Evolutionary conservation across 192 early-diverging fungal species (phyloP).

Genomic region (Coemansia javaensis): DNA sequence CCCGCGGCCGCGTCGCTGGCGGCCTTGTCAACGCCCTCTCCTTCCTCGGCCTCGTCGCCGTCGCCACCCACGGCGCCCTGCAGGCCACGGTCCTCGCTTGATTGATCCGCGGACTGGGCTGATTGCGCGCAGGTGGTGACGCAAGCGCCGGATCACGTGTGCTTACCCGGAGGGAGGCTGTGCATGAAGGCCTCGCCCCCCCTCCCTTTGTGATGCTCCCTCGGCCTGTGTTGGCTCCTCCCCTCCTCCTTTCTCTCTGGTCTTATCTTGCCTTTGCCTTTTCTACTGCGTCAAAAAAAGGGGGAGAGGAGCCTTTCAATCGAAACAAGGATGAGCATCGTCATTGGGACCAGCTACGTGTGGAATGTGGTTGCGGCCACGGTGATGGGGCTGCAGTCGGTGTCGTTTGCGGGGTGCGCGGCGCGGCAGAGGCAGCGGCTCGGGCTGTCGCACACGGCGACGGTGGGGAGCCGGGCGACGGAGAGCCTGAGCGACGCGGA

Average conservation of each 20-base stretch:
- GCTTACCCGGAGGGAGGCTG: too few species aligned
- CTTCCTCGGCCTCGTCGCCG: constrained; percentile 15
- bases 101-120: background rate
- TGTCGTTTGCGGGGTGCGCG: constrained; percentile 36
- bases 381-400: constrained; percentile 44
- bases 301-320: background rate
- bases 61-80: constrained; percentile 21
- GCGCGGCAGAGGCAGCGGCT: constrained; percentile 27
- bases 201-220: too few species aligned
- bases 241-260: background rate
- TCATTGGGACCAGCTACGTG: constrained; percentile 49
- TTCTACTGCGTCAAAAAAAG: too few species aligned
- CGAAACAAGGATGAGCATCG: constrained; percentile 35
- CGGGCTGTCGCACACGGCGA: constrained; percentile 36
- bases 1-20: constrained; percentile 29
- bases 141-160: too few species aligned
- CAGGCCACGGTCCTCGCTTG: constrained; percentile 7
- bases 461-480: constrained; percentile 33
- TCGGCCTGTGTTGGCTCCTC: background rate
- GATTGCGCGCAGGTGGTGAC: too few species aligned
- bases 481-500: constrained; percentile 47
- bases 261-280: too few species aligned
- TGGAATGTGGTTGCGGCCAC: constrained; percentile 49
- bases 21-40: constrained; percentile 8
- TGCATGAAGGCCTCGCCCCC: too few species aligned